phyloP scores from a whole-genome alignment of 805 yeast species.

The Starmerella cellae region DNA sequence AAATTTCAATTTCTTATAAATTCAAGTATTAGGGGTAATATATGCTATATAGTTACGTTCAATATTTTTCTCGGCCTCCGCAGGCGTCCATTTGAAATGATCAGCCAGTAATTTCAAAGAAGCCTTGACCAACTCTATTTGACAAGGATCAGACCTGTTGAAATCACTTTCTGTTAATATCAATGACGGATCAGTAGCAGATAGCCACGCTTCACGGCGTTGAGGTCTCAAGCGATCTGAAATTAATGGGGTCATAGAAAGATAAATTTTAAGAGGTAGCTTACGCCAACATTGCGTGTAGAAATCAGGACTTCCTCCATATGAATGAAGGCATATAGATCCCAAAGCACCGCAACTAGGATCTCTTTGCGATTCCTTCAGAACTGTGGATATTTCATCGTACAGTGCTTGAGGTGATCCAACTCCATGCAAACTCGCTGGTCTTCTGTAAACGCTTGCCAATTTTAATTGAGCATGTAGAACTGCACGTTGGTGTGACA shows the following conservation, averaged over 20 bases:
- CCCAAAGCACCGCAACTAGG: constrained; percentile 21
- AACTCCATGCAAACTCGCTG: constrained; percentile 75
- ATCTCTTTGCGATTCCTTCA: neutral
- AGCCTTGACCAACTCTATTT: constrained; percentile 16
- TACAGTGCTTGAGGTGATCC: constrained; percentile 55
- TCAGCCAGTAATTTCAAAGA: constrained; percentile 4
- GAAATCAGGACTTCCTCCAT: constrained; percentile 66
- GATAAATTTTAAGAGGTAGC: constrained; percentile 28
- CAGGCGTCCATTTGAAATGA: constrained; percentile 3
- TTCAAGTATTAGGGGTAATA: no score
- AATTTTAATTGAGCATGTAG: constrained; percentile 39
- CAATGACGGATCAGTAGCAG: constrained; percentile 28
- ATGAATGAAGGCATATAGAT: constrained; percentile 63
- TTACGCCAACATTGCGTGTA: constrained; percentile 21
- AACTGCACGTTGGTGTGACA: constrained; percentile 53
- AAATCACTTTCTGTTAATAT: constrained; percentile 45
- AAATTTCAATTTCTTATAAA: no score
- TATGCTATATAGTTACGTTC: constrained; percentile 7
- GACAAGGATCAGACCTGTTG: constrained; percentile 23
- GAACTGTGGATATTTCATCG: constrained; percentile 30
- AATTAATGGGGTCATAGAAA: constrained; percentile 44
- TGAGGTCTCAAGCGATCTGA: constrained; percentile 29
- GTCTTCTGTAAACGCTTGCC: constrained; percentile 37
- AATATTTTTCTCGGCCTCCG: constrained; percentile 1
- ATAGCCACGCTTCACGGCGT: constrained; percentile 25